Base-by-base conservation (phyloP, 208 protist genomes). In the Trypanosomatidae sp. region DNA sequence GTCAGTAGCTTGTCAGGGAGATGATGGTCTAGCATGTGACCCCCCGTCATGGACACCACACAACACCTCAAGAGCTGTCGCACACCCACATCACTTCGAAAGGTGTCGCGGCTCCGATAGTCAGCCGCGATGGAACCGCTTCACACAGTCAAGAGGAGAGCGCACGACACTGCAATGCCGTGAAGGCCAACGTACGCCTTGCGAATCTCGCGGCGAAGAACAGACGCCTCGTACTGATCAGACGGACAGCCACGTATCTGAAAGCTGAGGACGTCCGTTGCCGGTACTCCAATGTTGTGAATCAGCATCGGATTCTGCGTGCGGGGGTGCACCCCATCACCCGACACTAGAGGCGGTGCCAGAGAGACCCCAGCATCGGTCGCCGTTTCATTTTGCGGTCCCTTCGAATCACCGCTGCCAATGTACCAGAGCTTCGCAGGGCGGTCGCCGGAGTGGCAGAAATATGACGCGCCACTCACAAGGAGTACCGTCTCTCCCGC, bases 101-200 rank as follows among this genome's bases (percentile, higher is more conserved):
- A 98, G 12, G 91, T 92, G 46, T 95, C 95, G 71, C 95, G 98
- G 53, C 95, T 95, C 95, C 95, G 98, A 67, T 95, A 90, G 5
- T 95, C 95, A 2, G 91, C 97, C 13, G 87, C 86, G 3, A 96
- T 74, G 66, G 82, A 49, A 15, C 84, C 87, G 1, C 41, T 56
- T 25, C 76, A 77, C 15, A 77, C 68, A 2, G 58, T 71, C 0
- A 49, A 28, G 30, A 86, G 62, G 17, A 69, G 62, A 25, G 75
- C 77, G 28, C 73, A 56, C 25, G 64, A 9, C 1, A 47, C 74
- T 2, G 60, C 17, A 3, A 77, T 49, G 25, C 80, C 84, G 65
- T 80, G 46, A 67, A 98, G 97, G 50, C 76, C 84, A 25, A 91
- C 85, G 72, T 82, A 96, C 3, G 87, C 90, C 76, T 98, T 98